phyloP scores from a whole-genome alignment of 2,329 filamentous ascomycete species.

The Seiridium unicorne region DNA sequence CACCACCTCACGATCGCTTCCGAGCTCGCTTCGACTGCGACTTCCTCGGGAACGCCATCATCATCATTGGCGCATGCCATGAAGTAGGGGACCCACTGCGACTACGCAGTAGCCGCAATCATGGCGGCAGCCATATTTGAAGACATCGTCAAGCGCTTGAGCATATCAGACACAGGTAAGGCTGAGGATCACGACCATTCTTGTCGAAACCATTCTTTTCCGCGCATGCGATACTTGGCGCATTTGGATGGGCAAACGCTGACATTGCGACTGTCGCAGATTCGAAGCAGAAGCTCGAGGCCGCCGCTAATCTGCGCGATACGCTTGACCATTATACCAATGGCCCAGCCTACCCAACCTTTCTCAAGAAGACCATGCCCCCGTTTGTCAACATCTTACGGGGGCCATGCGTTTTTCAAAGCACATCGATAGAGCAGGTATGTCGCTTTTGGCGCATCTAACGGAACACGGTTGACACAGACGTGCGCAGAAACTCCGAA shows the following conservation, averaged over 20 bases:
- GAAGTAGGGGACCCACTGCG: conserved; percentile 16
- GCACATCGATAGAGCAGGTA: conserved; percentile 85
- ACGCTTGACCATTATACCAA: conserved; percentile 85
- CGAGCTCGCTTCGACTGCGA: too few relatives aligned
- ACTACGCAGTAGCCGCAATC: conserved; percentile 43
- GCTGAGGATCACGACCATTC: not conserved
- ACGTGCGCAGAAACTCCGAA: conserved; percentile 71
- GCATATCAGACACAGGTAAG: conserved; percentile 54
- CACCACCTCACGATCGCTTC: too few relatives aligned
- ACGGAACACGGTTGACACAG: conserved; percentile 14
- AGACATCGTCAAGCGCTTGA: conserved; percentile 61
- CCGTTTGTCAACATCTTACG: conserved; percentile 83
- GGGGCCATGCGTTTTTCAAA: conserved; percentile 86
- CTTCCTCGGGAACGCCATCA: too few relatives aligned
- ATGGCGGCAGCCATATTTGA: conserved; percentile 61
- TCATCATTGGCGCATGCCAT: conserved; percentile 16
- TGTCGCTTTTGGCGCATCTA: not conserved
- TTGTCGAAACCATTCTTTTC: too few relatives aligned
- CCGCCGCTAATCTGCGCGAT: conserved; percentile 85
- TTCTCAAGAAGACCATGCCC: conserved; percentile 85
- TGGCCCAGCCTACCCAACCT: conserved; percentile 72
- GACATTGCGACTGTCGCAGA: conserved; percentile 49
- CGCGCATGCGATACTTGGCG: not conserved
- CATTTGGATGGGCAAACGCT: not conserved
- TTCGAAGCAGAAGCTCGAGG: conserved; percentile 74